These are phyloP conservation scores for Leccinum griseonigrum DNA, from an alignment of 1,284 basidiomycete species.

Conservation along the genomic window DNA sequence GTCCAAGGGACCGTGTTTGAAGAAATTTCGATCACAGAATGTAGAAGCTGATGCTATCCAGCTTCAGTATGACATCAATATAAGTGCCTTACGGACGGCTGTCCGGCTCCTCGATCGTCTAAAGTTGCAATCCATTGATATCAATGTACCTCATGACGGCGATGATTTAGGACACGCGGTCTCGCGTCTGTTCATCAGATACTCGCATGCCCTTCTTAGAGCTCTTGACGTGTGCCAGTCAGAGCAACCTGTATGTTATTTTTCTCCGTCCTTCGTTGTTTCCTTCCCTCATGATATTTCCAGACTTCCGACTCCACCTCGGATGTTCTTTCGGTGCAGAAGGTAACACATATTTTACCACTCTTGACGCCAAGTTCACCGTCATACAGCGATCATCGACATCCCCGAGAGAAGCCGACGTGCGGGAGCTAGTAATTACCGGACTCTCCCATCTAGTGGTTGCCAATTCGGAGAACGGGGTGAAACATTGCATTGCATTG, in stretches of 20 bases:
- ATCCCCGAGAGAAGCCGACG: slow-evolving; percentile 54
- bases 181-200: slow-evolving; percentile 76
- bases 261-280: not conserved
- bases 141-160: slow-evolving; percentile 45
- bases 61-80: slow-evolving; percentile 64
- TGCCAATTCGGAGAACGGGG: slow-evolving; percentile 85
- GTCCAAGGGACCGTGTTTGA: slow-evolving; percentile 4
- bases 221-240: slow-evolving; percentile 53
- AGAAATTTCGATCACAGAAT: slow-evolving; percentile 17
- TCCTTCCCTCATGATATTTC: slow-evolving; percentile 8
- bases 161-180: slow-evolving; percentile 70
- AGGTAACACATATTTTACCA: slow-evolving; percentile 34
- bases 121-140: slow-evolving; percentile 62
- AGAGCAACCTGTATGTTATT: slow-evolving; percentile 42
- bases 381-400: slow-evolving; percentile 42
- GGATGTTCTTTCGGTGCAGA: slow-evolving; percentile 50
- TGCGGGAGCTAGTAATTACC: slow-evolving; percentile 71
- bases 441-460: slow-evolving; percentile 81
- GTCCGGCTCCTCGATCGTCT: slow-evolving; percentile 78
- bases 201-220: slow-evolving; percentile 64
- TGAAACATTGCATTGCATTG: slow-evolving; percentile 83
- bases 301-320: slow-evolving; percentile 52
- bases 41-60: slow-evolving; percentile 33
- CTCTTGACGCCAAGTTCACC: slow-evolving; percentile 3
- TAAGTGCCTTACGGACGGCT: slow-evolving; percentile 66